Conservation (phyloP, 2,329 filamentous ascomycete species). For the Periconia digitata region DNA sequence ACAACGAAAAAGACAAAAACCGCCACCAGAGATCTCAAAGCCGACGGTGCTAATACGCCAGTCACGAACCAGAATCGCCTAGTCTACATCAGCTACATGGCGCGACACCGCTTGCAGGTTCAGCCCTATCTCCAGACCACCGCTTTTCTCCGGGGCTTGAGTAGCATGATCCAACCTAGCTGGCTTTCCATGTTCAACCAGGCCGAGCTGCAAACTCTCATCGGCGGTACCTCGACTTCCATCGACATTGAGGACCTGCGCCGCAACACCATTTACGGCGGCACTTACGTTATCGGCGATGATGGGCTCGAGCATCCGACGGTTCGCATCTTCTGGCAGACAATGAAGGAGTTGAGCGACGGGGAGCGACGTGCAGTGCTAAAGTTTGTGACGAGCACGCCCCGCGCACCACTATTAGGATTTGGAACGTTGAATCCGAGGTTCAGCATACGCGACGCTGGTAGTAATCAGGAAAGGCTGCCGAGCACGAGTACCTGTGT, state of each 20-base stretch:
- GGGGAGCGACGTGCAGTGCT: constrained; percentile 80
- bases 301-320: constrained; percentile 85
- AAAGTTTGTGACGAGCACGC: constrained; percentile 94
- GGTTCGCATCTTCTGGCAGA: constrained; percentile 86
- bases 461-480: constrained; percentile 72
- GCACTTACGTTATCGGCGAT: constrained; percentile 86
- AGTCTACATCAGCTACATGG: constrained; percentile 92
- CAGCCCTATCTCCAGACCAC: constrained; percentile 81
- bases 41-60: constrained; percentile 71
- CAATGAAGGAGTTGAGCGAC: constrained; percentile 76
- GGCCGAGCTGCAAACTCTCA: constrained; percentile 86
- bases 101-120: constrained; percentile 78
- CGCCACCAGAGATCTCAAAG: constrained; percentile 73
- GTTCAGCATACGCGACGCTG: constrained; percentile 88
- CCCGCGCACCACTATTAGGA: constrained; percentile 83
- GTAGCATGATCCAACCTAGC: constrained; percentile 82
- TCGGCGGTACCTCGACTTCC: constrained; percentile 81
- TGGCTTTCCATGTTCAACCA: constrained; percentile 99
- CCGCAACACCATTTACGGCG: constrained; percentile 81
- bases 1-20: constrained; percentile 54
- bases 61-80: constrained; percentile 93
- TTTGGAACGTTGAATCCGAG: constrained; percentile 82
- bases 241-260: constrained; percentile 88
- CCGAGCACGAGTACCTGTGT: constrained; percentile 96
- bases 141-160: constrained; percentile 84